These are phyloP conservation scores for Talaromyces borbonicus DNA, from an alignment of 495 filamentous ascomycete genomes.

Conservation along the genomic window DNA sequence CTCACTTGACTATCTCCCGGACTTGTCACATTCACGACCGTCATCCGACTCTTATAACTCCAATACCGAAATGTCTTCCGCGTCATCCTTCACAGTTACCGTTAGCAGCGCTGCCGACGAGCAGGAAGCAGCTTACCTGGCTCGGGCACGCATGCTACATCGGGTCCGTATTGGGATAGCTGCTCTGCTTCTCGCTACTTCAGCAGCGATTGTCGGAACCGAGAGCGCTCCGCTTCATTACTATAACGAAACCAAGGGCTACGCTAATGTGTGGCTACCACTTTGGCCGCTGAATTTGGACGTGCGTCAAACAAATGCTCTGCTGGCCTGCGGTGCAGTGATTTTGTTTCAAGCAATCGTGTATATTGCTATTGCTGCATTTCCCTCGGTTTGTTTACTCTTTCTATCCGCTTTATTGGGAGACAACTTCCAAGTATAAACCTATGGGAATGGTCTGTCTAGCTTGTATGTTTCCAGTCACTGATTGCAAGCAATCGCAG, in stretches of 20 bases:
- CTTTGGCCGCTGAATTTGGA: conserved; percentile 44
- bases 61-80: background rate
- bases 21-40: too few relatives aligned
- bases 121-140: conserved; percentile 30
- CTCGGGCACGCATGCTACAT: conserved; percentile 26
- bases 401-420: too few relatives aligned
- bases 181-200: conserved; percentile 19
- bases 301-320: conserved; percentile 32
- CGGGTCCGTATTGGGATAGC: conserved; percentile 29
- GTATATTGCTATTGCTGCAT: conserved; percentile 31
- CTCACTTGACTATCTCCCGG: too few relatives aligned
- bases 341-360: conserved; percentile 28
- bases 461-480: background rate
- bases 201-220: conserved; percentile 32
- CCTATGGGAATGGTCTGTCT: too few relatives aligned
- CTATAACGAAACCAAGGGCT: conserved; percentile 28
- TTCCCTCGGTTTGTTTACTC: conserved; percentile 32
- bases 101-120: conserved; percentile 25
- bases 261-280: conserved; percentile 27
- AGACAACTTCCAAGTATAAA: too few relatives aligned
- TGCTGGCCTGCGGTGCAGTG: conserved; percentile 34
- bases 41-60: too few relatives aligned
- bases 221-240: conserved; percentile 30
- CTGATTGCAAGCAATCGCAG: conserved; percentile 14
- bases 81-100: conserved; percentile 15